Percentiles rank a stretch among this genome's conserved stretches.
phyloP scores from a whole-genome alignment of 768 basidiomycete genomes.

The Pholiota microspora region DNA sequence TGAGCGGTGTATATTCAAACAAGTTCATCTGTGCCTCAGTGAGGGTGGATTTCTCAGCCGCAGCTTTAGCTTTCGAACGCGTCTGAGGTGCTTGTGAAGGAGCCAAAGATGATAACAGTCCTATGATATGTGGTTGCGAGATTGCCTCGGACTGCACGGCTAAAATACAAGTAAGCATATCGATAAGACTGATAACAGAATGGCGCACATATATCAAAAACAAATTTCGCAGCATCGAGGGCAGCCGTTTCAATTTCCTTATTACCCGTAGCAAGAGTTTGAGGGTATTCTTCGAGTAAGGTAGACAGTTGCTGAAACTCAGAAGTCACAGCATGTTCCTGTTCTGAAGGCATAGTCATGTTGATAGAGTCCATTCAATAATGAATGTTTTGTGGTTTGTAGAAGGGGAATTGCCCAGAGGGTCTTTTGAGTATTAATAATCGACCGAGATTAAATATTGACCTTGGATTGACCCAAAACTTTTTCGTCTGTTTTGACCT shows the following conservation, averaged over 20 bases:
- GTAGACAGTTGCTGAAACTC: conserved; percentile 50
- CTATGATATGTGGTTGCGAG: conserved; percentile 63
- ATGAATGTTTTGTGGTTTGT: neutral
- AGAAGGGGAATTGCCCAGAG: neutral
- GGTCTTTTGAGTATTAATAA: neutral
- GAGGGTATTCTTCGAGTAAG: conserved; percentile 52
- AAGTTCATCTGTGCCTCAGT: conserved; percentile 26
- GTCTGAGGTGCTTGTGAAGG: conserved; percentile 74
- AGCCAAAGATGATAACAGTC: conserved; percentile 65
- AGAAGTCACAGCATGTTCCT: conserved; percentile 15
- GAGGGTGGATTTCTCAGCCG: conserved; percentile 37
- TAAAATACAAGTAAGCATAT: conserved; percentile 26
- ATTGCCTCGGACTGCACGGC: conserved; percentile 64
- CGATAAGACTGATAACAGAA: neutral
- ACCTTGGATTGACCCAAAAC: conserved; percentile 7
- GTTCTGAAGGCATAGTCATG: neutral
- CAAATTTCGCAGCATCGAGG: conserved; percentile 65
- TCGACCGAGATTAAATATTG: neutral
- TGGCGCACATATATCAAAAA: conserved; percentile 72
- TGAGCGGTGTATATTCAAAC: conserved; percentile 67
- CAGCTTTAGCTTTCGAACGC: conserved; percentile 58
- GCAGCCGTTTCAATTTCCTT: conserved; percentile 54
- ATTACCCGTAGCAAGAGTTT: conserved; percentile 55
- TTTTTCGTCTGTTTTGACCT: conserved; percentile 21
- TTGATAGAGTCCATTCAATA: neutral